phyloP scores from a whole-genome alignment of 2,329 filamentous ascomycete genomes.

The Clarireedia monteithiana region DNA sequence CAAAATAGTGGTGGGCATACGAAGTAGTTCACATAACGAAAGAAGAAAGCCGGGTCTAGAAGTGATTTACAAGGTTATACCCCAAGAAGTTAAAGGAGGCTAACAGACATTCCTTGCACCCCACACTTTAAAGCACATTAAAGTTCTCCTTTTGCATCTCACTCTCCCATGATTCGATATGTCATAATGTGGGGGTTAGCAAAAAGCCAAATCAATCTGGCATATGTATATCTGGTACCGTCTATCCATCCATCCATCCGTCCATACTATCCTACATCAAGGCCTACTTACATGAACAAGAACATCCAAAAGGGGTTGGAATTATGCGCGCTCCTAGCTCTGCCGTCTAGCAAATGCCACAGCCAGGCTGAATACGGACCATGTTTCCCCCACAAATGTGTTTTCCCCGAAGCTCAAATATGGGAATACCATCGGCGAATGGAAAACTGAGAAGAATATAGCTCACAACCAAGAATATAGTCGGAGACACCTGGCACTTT shows the following conservation, averaged over 20 bases:
- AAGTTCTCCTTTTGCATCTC: neutral
- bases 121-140: neutral
- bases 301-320: too few species aligned
- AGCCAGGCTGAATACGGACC: neutral
- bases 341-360: neutral
- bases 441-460: neutral
- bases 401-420: neutral
- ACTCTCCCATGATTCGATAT: neutral
- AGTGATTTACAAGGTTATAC: neutral
- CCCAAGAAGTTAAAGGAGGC: neutral
- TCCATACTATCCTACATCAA: neutral
- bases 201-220: neutral
- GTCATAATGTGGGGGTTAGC: conserved; percentile 3
- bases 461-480: neutral
- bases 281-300: too few species aligned
- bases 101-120: conserved; percentile 4
- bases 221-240: neutral
- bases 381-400: too few species aligned
- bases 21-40: neutral
- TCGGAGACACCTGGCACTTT: neutral
- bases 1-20: neutral
- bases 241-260: neutral
- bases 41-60: neutral
- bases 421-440: neutral
- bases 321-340: too few species aligned